These are phyloP conservation scores for Ogataea thermomethanolica DNA, from an alignment of 805 yeast genomes.

Conservation along the genomic window DNA sequence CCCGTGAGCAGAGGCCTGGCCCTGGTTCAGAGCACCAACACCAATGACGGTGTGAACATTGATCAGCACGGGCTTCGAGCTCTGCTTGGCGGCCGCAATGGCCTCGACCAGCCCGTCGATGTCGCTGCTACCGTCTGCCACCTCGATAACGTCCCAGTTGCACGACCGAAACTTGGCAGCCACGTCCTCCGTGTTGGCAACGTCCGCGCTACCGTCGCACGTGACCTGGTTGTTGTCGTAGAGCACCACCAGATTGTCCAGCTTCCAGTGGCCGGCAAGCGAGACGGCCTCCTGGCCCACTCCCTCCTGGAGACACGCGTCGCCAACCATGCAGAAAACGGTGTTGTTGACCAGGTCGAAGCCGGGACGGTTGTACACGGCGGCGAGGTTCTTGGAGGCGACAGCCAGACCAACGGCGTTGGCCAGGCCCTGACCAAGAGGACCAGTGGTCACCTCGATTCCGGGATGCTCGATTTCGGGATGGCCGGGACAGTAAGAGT, in stretches of 20 bases:
- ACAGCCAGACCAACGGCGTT: slow-evolving; percentile 96
- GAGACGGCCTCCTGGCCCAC: slow-evolving; percentile 91
- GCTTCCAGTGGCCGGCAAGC: slow-evolving; percentile 90
- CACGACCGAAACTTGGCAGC: slow-evolving; percentile 79
- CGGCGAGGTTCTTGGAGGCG: slow-evolving; percentile 88
- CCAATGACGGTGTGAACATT: slow-evolving; percentile 91
- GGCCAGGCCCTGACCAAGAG: slow-evolving; percentile 95
- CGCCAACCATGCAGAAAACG: slow-evolving; percentile 84
- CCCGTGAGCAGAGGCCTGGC: slow-evolving; percentile 94
- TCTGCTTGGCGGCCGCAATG: slow-evolving; percentile 71
- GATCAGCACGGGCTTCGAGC: slow-evolving; percentile 78
- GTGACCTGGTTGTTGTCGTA: slow-evolving; percentile 97
- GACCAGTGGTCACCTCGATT: slow-evolving; percentile 97
- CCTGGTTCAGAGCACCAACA: slow-evolving; percentile 78
- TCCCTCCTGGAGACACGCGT: slow-evolving; percentile 98
- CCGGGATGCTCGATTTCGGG: slow-evolving; percentile 94
- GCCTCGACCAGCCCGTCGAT: slow-evolving; percentile 64
- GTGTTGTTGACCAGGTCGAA: slow-evolving; percentile 65
- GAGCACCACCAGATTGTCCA: slow-evolving; percentile 87
- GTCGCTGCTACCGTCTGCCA: slow-evolving; percentile 78
- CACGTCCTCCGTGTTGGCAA: slow-evolving; percentile 93
- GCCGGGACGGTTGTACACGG: slow-evolving; percentile 87
- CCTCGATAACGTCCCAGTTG: slow-evolving; percentile 86
- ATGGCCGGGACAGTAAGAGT: slow-evolving; percentile 95
- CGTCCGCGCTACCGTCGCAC: slow-evolving; percentile 87